phyloP scores from a whole-genome alignment of 257 asterid genomes.

The Solanum tacnaense region DNA sequence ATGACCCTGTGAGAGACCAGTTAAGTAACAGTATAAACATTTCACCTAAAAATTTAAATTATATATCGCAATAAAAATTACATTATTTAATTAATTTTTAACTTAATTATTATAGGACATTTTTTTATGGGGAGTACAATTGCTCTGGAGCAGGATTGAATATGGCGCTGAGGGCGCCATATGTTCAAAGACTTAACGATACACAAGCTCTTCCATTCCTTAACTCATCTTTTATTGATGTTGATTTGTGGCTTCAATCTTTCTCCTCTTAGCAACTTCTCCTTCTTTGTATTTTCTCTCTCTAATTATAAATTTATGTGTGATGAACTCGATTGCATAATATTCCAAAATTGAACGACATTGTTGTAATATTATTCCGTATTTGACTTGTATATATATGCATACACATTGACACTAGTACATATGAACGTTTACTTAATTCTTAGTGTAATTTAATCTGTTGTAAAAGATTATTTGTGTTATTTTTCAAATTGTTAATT shows the following conservation, averaged over 20 bases:
- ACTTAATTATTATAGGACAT: conserved; percentile 20
- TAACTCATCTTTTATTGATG: conserved; percentile 54
- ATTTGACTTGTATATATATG: background rate
- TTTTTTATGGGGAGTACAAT: conserved; percentile 84
- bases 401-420: background rate
- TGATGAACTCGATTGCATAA: background rate
- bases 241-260: conserved; percentile 53
- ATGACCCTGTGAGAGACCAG: conserved; percentile 78
- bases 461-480: too few species aligned
- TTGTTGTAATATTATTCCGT: background rate
- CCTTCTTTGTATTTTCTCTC: background rate
- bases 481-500: background rate
- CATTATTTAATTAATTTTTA: too few species aligned
- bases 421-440: background rate
- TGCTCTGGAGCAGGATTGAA: conserved; percentile 67
- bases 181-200: conserved; percentile 58
- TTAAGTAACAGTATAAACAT: background rate
- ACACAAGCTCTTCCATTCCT: conserved; percentile 50
- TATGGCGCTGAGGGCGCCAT: conserved; percentile 39
- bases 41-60: background rate
- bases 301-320: background rate
- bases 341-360: background rate
- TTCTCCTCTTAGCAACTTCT: background rate
- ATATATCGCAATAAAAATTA: too few species aligned
- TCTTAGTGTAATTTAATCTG: background rate